phyloP scores from a whole-genome alignment of 192 early-diverging fungal genomes.

The Anaeromyces robustus region DNA sequence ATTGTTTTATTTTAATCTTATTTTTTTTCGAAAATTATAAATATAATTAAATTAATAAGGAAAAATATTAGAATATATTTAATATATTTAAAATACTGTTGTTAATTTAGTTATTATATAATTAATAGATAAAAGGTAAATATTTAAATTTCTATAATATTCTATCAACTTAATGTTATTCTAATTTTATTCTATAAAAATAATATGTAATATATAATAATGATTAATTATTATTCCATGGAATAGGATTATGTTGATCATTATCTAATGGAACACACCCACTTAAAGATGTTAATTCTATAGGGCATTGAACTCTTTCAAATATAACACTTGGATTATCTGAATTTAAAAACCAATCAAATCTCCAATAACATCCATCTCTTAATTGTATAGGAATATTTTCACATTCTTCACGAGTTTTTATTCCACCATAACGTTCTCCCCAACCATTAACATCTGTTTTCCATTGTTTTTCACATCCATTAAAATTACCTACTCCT shows the following conservation, averaged over 20 bases:
- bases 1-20: no score
- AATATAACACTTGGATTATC: neutral
- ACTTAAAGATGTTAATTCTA: neutral
- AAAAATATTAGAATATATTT: no score
- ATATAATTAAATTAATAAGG: no score
- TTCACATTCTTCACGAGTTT: neutral
- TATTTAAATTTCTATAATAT: no score
- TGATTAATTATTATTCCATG: neutral
- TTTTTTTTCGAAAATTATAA: no score
- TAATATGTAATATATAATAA: no score
- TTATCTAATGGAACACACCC: neutral
- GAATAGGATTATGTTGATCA: neutral
- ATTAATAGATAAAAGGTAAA: no score
- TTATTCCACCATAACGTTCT: neutral
- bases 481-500: conserved; percentile 3
- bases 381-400: neutral
- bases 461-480: conserved; percentile 1
- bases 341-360: conserved; percentile 3
- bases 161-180: no score
- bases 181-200: no score
- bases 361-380: conserved; percentile 1
- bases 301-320: neutral
- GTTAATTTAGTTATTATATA: no score
- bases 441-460: neutral
- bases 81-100: no score